phyloP scores from a whole-genome alignment of 768 basidiomycete genomes.

The Boletus vermiculosoides region DNA sequence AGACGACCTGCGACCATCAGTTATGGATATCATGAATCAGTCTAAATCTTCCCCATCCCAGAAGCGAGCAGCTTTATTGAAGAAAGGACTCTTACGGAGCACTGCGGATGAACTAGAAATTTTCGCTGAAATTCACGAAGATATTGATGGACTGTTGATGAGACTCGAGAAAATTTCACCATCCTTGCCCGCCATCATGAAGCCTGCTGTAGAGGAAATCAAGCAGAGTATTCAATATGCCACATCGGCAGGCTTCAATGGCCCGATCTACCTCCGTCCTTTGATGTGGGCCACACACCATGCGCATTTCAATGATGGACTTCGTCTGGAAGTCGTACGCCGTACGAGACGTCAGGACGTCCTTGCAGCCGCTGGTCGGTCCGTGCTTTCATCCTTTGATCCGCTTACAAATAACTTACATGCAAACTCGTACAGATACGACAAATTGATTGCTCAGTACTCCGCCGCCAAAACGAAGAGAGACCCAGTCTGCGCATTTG shows the following conservation, averaged over 20 bases:
- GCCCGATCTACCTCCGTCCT: conserved; percentile 67
- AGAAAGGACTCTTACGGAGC: conserved; percentile 65
- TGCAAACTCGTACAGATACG: conserved; percentile 55
- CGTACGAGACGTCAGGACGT: conserved; percentile 66
- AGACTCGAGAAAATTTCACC: conserved; percentile 64
- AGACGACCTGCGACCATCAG: conserved; percentile 48
- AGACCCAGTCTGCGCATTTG: conserved; percentile 64
- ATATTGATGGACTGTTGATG: conserved; percentile 54
- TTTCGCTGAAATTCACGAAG: conserved; percentile 61
- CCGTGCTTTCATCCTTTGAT: conserved; percentile 12
- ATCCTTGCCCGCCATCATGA: conserved; percentile 46
- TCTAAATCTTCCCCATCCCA: conserved; percentile 64
- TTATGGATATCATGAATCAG: conserved; percentile 65
- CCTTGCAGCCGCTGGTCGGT: conserved; percentile 83
- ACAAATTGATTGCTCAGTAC: conserved; percentile 63
- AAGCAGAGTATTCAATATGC: conserved; percentile 61
- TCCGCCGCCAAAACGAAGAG: conserved; percentile 51
- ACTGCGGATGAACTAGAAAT: conserved; percentile 74
- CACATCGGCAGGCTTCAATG: conserved; percentile 56
- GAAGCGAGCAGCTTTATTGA: conserved; percentile 65
- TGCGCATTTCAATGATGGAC: conserved; percentile 66
- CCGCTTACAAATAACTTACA: not conserved
- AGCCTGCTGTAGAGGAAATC: conserved; percentile 57
- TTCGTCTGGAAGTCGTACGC: conserved; percentile 72
- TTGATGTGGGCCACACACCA: conserved; percentile 70